phyloP scores from a whole-genome alignment of 371 early-diverging fungal species.

The Chytridiales sp. region DNA sequence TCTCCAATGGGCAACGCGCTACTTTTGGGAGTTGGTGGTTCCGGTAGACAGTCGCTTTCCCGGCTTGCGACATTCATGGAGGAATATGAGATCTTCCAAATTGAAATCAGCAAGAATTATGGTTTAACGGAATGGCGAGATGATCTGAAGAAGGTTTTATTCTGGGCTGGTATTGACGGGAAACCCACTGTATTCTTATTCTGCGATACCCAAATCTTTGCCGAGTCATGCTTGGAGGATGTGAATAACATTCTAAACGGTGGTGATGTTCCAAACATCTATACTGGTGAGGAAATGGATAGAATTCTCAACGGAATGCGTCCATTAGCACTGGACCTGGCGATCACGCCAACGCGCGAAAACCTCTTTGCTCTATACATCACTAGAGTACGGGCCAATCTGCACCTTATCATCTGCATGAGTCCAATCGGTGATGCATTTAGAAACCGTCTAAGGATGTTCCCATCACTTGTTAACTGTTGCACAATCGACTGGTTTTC shows the following conservation, averaged over 20 bases:
- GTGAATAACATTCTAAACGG: slow-evolving; percentile 61
- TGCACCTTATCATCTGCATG: slow-evolving; percentile 62
- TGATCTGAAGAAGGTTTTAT: slow-evolving; percentile 56
- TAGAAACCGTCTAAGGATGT: slow-evolving; percentile 59
- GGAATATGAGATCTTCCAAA: slow-evolving; percentile 59
- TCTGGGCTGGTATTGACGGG: slow-evolving; percentile 54
- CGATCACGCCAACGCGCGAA: slow-evolving; percentile 47
- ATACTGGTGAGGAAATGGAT: slow-evolving; percentile 56
- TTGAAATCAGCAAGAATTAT: slow-evolving; percentile 62
- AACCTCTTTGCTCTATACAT: slow-evolving; percentile 54
- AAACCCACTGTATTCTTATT: slow-evolving; percentile 55
- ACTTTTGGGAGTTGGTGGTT: slow-evolving; percentile 61
- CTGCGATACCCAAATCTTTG: slow-evolving; percentile 59
- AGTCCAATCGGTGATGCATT: slow-evolving; percentile 63
- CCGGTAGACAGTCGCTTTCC: slow-evolving; percentile 56
- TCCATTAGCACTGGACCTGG: slow-evolving; percentile 50
- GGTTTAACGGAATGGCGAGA: slow-evolving; percentile 62
- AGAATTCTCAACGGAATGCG: slow-evolving; percentile 56
- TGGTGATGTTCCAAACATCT: slow-evolving; percentile 63
- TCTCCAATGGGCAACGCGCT: slow-evolving; percentile 59
- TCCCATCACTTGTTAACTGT: slow-evolving; percentile 62
- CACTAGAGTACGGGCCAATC: slow-evolving; percentile 40
- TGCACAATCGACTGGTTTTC: slow-evolving; percentile 66
- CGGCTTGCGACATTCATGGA: slow-evolving; percentile 59
- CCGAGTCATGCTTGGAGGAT: slow-evolving; percentile 57